Evolutionary conservation across 2,329 filamentous ascomycete genomes (phyloP).

Genomic region (Paecilomyces sp.): DNA sequence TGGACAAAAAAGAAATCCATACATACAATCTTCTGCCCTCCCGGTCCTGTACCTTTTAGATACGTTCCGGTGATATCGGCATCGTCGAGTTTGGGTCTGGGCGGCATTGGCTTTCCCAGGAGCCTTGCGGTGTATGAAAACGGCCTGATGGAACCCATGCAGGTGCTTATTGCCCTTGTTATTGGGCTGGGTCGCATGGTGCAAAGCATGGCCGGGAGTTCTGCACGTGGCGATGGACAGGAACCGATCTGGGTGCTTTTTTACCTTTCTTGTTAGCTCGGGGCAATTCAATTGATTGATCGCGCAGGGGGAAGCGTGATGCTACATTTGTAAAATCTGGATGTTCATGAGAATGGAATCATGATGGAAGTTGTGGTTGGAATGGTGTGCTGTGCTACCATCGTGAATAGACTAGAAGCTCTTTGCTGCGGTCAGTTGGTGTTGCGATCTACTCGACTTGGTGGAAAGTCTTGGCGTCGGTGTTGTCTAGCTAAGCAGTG

Average conservation of each 20-base stretch:
- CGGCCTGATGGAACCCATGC: slow-evolving; percentile 1
- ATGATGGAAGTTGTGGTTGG: not conserved
- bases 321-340: not conserved
- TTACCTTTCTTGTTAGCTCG: too few species aligned
- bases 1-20: slow-evolving; percentile 2
- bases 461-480: too few species aligned
- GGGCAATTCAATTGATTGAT: not conserved
- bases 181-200: not conserved
- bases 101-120: slow-evolving; percentile 59
- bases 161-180: not conserved
- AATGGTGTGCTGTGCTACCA: not conserved
- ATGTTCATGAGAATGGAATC: not conserved
- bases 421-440: too few species aligned
- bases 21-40: slow-evolving; percentile 85
- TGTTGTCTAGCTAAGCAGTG: too few species aligned
- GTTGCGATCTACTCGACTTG: too few species aligned
- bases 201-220: not conserved
- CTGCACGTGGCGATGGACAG: not conserved
- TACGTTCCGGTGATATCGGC: slow-evolving; percentile 76
- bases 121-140: slow-evolving; percentile 17
- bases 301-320: not conserved
- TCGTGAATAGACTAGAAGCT: not conserved
- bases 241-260: not conserved
- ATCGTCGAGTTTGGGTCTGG: slow-evolving; percentile 68
- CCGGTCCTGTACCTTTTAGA: slow-evolving; percentile 84